phyloP scores from a whole-genome alignment of 805 yeast genomes.

The Candida oleophila region DNA sequence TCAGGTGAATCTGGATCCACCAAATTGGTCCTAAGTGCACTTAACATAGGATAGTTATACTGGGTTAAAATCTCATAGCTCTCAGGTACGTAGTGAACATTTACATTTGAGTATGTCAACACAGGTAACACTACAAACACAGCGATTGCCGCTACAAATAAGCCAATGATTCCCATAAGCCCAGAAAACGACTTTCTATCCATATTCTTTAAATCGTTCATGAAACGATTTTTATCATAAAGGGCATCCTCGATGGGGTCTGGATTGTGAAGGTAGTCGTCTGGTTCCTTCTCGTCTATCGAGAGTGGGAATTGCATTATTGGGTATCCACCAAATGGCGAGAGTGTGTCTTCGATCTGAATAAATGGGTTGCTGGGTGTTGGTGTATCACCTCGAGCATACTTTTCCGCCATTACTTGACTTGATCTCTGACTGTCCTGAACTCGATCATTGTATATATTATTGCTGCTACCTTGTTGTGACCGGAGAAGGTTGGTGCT shows the following conservation, averaged over 20 bases:
- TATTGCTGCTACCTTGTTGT: background rate
- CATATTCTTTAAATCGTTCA: constrained; percentile 62
- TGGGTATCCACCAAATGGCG: constrained; percentile 97
- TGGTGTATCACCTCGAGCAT: background rate
- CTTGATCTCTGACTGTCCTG: background rate
- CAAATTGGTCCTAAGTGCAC: constrained; percentile 34
- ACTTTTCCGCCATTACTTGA: background rate
- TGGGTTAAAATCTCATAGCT: constrained; percentile 48
- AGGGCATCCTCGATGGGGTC: constrained; percentile 91
- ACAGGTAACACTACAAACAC: constrained; percentile 81
- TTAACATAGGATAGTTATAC: constrained; percentile 34
- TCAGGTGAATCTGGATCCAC: constrained; percentile 43
- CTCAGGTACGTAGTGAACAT: constrained; percentile 24
- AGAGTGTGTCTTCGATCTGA: constrained; percentile 1
- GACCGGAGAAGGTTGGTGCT: background rate
- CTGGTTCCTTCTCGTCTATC: constrained; percentile 91
- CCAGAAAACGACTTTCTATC: constrained; percentile 64
- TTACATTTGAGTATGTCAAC: constrained; percentile 74
- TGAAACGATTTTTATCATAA: constrained; percentile 68
- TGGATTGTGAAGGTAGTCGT: constrained; percentile 93
- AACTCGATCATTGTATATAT: background rate
- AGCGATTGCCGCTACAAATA: constrained; percentile 60
- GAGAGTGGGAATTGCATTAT: constrained; percentile 88
- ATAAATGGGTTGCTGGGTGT: constrained; percentile 1
- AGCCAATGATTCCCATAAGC: constrained; percentile 52